Evolutionary conservation across 495 filamentous ascomycete genomes (phyloP).

Genomic region (Podospora conica): DNA sequence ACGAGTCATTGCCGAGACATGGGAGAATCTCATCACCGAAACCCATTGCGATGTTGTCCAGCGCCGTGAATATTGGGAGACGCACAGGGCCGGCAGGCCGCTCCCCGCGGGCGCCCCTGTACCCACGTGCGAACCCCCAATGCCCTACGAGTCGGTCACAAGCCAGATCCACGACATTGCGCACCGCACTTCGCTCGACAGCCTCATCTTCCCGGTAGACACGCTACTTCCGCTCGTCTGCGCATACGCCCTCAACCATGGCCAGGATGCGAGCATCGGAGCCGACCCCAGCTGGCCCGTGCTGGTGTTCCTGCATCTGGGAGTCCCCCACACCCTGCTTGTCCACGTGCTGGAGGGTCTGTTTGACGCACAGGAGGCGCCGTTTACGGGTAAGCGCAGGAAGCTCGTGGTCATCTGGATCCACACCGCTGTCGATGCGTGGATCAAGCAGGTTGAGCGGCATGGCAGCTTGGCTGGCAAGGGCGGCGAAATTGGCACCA

Average conservation of each 20-base stretch:
- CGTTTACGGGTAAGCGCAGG: constrained; percentile 60
- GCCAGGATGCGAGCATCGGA: constrained; percentile 55
- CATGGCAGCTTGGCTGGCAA: constrained; percentile 25
- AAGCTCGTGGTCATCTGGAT: constrained; percentile 41
- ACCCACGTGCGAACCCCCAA: constrained; percentile 29
- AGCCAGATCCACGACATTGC: constrained; percentile 71
- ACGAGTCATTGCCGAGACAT: constrained; percentile 72
- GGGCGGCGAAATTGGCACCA: constrained; percentile 28
- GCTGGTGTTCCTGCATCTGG: constrained; percentile 70
- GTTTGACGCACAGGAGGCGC: constrained; percentile 76
- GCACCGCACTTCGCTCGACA: constrained; percentile 62
- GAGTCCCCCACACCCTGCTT: constrained; percentile 67
- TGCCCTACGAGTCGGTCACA: constrained; percentile 74
- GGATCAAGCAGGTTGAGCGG: constrained; percentile 38
- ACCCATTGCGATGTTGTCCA: constrained; percentile 57
- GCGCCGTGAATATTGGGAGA: constrained; percentile 36
- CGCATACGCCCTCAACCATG: constrained; percentile 65
- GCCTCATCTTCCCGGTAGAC: constrained; percentile 66
- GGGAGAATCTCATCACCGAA: constrained; percentile 71
- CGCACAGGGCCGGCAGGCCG: constrained; percentile 12
- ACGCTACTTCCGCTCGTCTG: constrained; percentile 65
- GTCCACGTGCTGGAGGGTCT: constrained; percentile 72
- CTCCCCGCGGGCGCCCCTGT: constrained; percentile 10
- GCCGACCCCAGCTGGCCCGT: constrained; percentile 68
- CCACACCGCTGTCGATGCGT: constrained; percentile 30